A percentile compares a stretch with the other conserved stretches of the same genome.
phyloP scores from a whole-genome alignment of 2,329 filamentous ascomycete species.

The Tricladium varicosporioides region DNA sequence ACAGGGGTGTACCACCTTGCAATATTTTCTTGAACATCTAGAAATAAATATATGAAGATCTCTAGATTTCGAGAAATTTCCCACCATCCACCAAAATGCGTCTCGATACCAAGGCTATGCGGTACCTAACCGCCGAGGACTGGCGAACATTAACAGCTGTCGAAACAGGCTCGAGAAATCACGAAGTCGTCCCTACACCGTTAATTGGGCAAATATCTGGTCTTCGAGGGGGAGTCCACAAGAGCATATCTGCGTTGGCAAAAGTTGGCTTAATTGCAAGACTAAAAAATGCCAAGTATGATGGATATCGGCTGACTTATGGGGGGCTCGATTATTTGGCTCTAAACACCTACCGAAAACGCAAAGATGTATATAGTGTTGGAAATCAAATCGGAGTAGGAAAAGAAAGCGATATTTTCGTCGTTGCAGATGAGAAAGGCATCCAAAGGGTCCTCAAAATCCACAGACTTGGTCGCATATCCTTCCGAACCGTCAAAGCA shows the following conservation, averaged over 20 bases:
- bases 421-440: conserved; percentile 79
- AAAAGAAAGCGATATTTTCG: conserved; percentile 96
- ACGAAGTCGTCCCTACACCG: conserved; percentile 91
- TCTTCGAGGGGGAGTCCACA: conserved; percentile 80
- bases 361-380: conserved; percentile 82
- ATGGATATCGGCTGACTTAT: conserved; percentile 95
- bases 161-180: conserved; percentile 91
- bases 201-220: conserved; percentile 83
- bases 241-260: conserved; percentile 83
- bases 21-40: conserved; percentile 14
- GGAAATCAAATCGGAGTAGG: conserved; percentile 94
- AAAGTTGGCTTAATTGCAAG: conserved; percentile 90
- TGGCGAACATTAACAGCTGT: conserved; percentile 94
- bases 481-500: conserved; percentile 92
- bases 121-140: conserved; percentile 88
- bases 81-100: conserved; percentile 62
- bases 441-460: conserved; percentile 88
- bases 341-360: conserved; percentile 81
- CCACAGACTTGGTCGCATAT: conserved; percentile 91
- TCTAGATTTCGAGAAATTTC: conserved; percentile 9
- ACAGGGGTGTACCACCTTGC: conserved; percentile 15
- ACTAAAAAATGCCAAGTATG: conserved; percentile 94
- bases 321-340: conserved; percentile 98
- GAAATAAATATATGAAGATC: conserved; percentile 19
- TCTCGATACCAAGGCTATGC: conserved; percentile 89